phyloP scores from a whole-genome alignment of 495 filamentous ascomycete species.

The Parachaetomium inaequale region DNA sequence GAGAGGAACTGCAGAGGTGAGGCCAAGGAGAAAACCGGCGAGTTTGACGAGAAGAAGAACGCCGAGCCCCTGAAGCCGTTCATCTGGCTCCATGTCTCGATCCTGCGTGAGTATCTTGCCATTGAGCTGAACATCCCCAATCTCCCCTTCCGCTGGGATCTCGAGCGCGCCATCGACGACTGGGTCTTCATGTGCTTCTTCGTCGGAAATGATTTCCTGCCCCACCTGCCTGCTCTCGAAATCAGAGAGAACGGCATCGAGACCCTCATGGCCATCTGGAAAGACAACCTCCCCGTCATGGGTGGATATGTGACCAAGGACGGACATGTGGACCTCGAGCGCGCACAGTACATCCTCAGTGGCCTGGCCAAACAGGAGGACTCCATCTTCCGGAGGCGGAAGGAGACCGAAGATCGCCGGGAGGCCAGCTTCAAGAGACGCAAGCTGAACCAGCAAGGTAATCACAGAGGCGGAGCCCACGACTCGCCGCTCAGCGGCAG shows the following conservation, averaged over 20 bases:
- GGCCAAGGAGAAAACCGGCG: conserved; percentile 77
- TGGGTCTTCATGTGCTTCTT: conserved; percentile 99
- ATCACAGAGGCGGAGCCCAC: conserved; percentile 41
- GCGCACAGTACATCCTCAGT: conserved; percentile 82
- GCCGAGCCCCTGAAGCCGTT: conserved; percentile 73
- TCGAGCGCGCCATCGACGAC: conserved; percentile 96
- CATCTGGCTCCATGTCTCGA: conserved; percentile 94
- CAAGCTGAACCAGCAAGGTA: conserved; percentile 54
- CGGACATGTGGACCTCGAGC: conserved; percentile 81
- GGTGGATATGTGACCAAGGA: conserved; percentile 94
- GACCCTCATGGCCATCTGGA: conserved; percentile 91
- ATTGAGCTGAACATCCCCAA: conserved; percentile 79
- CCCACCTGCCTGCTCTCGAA: conserved; percentile 92
- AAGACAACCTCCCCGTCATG: conserved; percentile 86
- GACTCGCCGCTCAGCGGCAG: conserved; percentile 23
- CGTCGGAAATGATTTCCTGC: conserved; percentile 98
- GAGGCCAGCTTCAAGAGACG: conserved; percentile 74
- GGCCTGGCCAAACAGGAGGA: conserved; percentile 94
- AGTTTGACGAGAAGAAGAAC: conserved; percentile 80
- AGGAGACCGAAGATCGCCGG: conserved; percentile 75
- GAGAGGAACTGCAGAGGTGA: conserved; percentile 78
- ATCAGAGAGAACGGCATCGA: conserved; percentile 98
- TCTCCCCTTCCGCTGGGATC: conserved; percentile 73
- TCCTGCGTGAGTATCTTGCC: conserved; percentile 89
- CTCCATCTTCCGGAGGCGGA: conserved; percentile 82